phyloP scores from a whole-genome alignment of 225 moss, liverwort and hornwort genomes.

The Pseudoscleropodium purum region DNA sequence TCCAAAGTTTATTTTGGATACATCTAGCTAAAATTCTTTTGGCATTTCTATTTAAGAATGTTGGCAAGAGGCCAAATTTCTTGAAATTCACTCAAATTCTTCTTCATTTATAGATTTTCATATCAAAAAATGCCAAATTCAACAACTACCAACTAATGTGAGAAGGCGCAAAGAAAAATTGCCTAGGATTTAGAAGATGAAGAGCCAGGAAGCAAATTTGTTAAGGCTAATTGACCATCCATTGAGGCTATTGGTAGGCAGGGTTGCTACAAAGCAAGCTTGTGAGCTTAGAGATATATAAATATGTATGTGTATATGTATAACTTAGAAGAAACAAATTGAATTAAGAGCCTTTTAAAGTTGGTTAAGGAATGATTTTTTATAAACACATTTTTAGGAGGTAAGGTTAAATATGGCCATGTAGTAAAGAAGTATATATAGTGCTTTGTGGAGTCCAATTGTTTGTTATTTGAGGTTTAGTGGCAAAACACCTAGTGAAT shows the following conservation, averaged over 20 bases:
- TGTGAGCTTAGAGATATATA: rapidly evolving
- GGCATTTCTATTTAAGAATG: too few relatives aligned
- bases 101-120: neutral
- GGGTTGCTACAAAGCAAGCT: neutral
- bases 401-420: rapidly evolving
- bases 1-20: too few relatives aligned
- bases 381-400: neutral
- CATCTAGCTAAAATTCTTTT: too few relatives aligned
- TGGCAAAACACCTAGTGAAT: rapidly evolving
- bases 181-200: rapidly evolving
- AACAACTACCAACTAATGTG: neutral
- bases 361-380: neutral
- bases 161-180: neutral
- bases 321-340: neutral
- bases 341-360: rapidly evolving
- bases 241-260: neutral
- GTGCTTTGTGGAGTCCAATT: neutral
- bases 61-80: neutral
- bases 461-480: neutral
- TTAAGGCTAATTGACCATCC: neutral
- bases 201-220: rapidly evolving
- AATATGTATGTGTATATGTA: too few relatives aligned
- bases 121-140: neutral
- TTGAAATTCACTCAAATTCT: rapidly evolving
- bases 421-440: neutral